These are phyloP conservation scores for Verbascum thapsus DNA, from an alignment of 257 asterid genomes.

Conservation along the genomic window DNA sequence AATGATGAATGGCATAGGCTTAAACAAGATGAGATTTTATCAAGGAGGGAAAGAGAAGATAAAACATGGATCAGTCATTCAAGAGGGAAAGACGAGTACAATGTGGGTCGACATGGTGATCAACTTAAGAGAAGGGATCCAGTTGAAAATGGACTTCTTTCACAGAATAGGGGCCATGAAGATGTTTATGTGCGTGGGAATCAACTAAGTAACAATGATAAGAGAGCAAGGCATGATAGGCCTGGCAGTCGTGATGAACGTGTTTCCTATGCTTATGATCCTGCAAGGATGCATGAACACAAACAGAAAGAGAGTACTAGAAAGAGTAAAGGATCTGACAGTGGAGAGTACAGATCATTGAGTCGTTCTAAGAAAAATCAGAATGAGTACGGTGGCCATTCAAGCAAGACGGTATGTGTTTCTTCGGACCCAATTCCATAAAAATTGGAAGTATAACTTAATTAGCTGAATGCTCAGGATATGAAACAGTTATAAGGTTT, in stretches of 20 bases:
- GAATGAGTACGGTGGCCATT: conserved; percentile 57
- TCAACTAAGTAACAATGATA: conserved; percentile 51
- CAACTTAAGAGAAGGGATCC: conserved; percentile 72
- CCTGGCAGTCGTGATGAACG: conserved; percentile 62
- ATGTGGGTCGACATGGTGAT: conserved; percentile 59
- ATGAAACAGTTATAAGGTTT: conserved; percentile 26
- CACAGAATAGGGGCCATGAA: conserved; percentile 69
- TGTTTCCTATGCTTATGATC: conserved; percentile 54
- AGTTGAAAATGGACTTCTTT: conserved; percentile 60
- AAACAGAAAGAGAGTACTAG: conserved; percentile 57
- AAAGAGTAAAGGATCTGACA: conserved; percentile 73
- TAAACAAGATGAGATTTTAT: conserved; percentile 63
- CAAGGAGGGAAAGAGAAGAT: conserved; percentile 82
- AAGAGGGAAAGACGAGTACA: conserved; percentile 73
- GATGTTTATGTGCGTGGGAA: conserved; percentile 59
- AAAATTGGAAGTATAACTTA: conserved; percentile 30
- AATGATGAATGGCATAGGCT: conserved; percentile 84
- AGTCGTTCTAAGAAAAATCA: conserved; percentile 55
- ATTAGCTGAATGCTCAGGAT: conserved; percentile 31
- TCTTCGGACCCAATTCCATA: conserved; percentile 41
- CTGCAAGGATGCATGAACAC: conserved; percentile 57
- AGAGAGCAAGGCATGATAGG: conserved; percentile 72
- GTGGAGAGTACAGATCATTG: conserved; percentile 53
- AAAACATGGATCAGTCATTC: conserved; percentile 64
- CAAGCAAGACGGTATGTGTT: conserved; percentile 78